phyloP scores from a whole-genome alignment of 225 moss, liverwort and hornwort genomes.

The Pseudisothecium myosuroides region DNA sequence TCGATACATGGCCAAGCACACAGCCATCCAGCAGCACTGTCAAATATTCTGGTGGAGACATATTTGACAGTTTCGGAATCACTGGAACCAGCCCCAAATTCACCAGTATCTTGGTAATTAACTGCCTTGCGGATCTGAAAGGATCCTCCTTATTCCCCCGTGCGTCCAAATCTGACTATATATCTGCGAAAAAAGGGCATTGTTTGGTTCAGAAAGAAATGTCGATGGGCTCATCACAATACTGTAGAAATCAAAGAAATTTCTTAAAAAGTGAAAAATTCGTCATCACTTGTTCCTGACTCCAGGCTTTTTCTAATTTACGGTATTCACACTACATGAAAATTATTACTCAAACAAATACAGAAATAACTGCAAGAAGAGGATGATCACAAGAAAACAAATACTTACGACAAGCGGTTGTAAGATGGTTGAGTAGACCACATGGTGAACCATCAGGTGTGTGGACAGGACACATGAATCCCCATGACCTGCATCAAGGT shows the following conservation, averaged over 20 bases:
- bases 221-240: neutral
- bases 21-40: slow-evolving; percentile 78
- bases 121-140: slow-evolving; percentile 64
- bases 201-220: neutral
- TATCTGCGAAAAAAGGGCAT: slow-evolving; percentile 31
- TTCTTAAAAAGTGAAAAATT: neutral
- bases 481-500: slow-evolving; percentile 76
- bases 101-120: slow-evolving; percentile 42
- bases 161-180: slow-evolving; percentile 73
- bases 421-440: slow-evolving; percentile 92
- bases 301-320: neutral
- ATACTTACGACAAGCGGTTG: slow-evolving; percentile 78
- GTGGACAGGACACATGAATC: slow-evolving; percentile 95
- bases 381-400: neutral
- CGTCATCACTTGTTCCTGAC: neutral
- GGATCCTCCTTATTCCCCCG: slow-evolving; percentile 59
- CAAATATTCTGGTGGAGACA: slow-evolving; percentile 66
- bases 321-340: neutral
- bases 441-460: slow-evolving; percentile 97
- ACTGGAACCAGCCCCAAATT: slow-evolving; percentile 70
- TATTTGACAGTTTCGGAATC: slow-evolving; percentile 49
- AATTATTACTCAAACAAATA: neutral
- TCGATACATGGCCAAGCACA: slow-evolving; percentile 55
- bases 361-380: neutral
- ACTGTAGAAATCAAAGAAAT: neutral